A percentile compares a stretch with the other conserved stretches of the same genome.
phyloP scores from a whole-genome alignment of 208 protist species.

The Tritrichomonas musculus region DNA sequence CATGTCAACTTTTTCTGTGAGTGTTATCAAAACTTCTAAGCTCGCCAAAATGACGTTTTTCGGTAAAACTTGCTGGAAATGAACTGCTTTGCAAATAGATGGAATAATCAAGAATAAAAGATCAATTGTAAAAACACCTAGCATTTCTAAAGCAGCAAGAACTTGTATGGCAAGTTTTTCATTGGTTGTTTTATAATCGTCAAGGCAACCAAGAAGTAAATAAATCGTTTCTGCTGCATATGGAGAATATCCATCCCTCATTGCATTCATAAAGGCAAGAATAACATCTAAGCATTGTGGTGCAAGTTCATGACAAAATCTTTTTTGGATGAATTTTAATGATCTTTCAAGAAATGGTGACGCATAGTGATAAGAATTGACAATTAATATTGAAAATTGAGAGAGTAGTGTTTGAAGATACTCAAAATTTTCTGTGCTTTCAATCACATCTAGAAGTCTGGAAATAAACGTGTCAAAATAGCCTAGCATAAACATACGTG shows the following conservation, averaged over 20 bases:
- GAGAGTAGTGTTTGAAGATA: neutral
- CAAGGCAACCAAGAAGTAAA: neutral
- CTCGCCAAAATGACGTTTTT: neutral
- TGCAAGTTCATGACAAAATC: neutral
- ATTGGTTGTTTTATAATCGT: neutral
- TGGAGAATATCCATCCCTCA: neutral
- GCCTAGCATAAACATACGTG: neutral
- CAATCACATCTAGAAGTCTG: neutral
- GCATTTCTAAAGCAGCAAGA: neutral
- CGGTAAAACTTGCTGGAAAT: neutral
- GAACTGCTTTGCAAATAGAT: neutral
- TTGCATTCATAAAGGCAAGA: neutral
- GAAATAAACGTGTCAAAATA: conserved; percentile 19
- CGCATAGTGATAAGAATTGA: neutral
- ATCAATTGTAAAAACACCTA: neutral
- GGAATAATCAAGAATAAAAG: conserved; percentile 17
- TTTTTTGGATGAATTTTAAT: neutral
- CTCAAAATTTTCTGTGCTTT: neutral
- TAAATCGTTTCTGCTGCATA: neutral
- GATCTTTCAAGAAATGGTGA: neutral
- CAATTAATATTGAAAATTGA: neutral
- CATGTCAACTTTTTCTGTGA: neutral
- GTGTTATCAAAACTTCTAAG: neutral
- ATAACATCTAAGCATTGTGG: neutral
- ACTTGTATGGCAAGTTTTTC: neutral